Evolutionary conservation across 768 basidiomycete species (phyloP).

Genomic region (Strobilomyces confusus): DNA sequence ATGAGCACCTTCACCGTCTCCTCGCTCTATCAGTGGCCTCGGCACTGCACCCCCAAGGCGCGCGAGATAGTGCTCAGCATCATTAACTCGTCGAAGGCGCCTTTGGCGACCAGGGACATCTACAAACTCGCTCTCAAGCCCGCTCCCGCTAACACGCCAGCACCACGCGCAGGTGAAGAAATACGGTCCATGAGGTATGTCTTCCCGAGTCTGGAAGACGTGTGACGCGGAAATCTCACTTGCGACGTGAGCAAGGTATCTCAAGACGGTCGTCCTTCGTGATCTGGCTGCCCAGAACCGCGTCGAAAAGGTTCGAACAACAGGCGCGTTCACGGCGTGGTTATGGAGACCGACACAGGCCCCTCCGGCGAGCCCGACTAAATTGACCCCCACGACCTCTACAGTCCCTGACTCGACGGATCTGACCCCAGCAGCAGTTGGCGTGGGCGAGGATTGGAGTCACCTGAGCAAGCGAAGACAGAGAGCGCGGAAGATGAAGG

Average conservation of each 20-base stretch:
- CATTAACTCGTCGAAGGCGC: constrained; percentile 18
- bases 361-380: background rate
- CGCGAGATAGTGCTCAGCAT: constrained; percentile 21
- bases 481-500: constrained; percentile 42
- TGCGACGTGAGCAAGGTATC: constrained; percentile 37
- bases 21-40: constrained; percentile 23
- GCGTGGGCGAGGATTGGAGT: constrained; percentile 42
- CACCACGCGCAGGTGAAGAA: constrained; percentile 43
- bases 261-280: constrained; percentile 51
- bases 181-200: constrained; percentile 54
- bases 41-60: constrained; percentile 20
- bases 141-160: constrained; percentile 16
- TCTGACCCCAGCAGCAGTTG: constrained; percentile 27
- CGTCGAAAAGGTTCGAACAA: constrained; percentile 40
- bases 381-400: background rate
- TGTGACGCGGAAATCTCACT: background rate
- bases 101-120: constrained; percentile 27
- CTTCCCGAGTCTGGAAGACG: no score
- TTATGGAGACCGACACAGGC: constrained; percentile 33
- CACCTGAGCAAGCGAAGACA: constrained; percentile 57
- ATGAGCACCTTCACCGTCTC: constrained; percentile 14
- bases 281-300: constrained; percentile 40
- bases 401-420: background rate
- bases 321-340: constrained; percentile 36
- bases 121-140: constrained; percentile 20